phyloP scores from a whole-genome alignment of 208 protist species.

The Leishmania amazonensis region DNA sequence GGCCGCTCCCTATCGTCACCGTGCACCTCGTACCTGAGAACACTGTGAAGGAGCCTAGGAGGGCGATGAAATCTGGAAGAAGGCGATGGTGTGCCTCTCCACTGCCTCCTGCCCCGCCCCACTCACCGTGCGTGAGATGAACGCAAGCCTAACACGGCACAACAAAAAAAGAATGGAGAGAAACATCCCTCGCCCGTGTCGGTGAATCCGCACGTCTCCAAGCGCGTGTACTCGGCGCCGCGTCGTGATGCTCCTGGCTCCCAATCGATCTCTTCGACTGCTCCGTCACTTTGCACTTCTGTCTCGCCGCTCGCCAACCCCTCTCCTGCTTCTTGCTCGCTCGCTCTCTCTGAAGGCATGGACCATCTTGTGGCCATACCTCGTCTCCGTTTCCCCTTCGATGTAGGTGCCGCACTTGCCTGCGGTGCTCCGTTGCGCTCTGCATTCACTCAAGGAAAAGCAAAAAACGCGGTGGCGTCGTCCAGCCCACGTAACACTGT shows the following conservation, averaged over 20 bases:
- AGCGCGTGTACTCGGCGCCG: neutral
- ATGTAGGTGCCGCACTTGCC: neutral
- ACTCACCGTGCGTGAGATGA: neutral
- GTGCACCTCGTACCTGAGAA: neutral
- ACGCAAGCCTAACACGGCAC: neutral
- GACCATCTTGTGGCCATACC: too few relatives aligned
- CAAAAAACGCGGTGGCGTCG: neutral
- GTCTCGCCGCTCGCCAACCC: neutral
- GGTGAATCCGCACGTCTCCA: neutral
- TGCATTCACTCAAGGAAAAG: slow-evolving; percentile 1
- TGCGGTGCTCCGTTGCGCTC: neutral
- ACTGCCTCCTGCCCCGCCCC: neutral
- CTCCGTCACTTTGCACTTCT: neutral
- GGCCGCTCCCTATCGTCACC: neutral
- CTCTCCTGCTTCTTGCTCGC: neutral
- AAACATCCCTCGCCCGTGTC: neutral
- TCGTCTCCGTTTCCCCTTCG: neutral
- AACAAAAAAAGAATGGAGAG: neutral
- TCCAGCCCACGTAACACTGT: too few relatives aligned
- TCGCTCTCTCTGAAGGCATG: neutral
- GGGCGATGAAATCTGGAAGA: neutral
- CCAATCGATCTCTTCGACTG: neutral
- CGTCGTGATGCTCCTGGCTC: neutral
- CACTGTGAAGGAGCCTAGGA: neutral
- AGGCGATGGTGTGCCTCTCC: neutral